A percentile compares a stretch with the other conserved stretches of the same genome.
These are phyloP conservation scores for Podila clonocystis DNA, from an alignment of 192 early-diverging fungal species.

Conservation along the genomic window DNA sequence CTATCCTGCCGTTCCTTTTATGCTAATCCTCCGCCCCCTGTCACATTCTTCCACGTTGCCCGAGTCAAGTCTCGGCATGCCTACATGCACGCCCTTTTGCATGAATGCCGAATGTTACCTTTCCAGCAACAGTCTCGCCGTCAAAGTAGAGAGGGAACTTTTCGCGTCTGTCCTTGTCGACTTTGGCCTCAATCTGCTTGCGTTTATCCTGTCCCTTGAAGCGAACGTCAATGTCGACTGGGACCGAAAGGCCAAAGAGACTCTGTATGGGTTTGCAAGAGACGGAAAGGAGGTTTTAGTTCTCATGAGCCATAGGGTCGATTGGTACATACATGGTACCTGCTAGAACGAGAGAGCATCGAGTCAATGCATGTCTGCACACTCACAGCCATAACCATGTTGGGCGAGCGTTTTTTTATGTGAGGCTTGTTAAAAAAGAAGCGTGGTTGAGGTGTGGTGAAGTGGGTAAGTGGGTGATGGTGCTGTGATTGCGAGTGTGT, in stretches of 20 bases:
- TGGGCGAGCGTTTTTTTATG: not conserved
- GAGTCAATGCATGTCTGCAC: not conserved
- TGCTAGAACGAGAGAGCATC: not conserved
- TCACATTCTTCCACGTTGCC: too few species aligned
- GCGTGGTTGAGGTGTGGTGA: not conserved
- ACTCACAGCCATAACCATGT: slow-evolving; percentile 46
- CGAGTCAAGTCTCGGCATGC: too few species aligned
- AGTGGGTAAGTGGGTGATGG: not conserved
- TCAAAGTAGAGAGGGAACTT: slow-evolving; percentile 97
- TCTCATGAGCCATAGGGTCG: too few species aligned
- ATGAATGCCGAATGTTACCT: slow-evolving; percentile 64
- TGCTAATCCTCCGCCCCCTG: too few species aligned
- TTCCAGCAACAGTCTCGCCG: slow-evolving; percentile 93
- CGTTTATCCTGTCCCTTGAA: slow-evolving; percentile 88
- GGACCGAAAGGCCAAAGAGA: slow-evolving; percentile 84
- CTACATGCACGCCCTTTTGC: not conserved
- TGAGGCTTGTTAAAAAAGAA: not conserved
- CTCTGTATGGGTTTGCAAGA: slow-evolving; percentile 43
- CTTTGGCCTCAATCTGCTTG: slow-evolving; percentile 93
- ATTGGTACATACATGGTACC: not conserved
- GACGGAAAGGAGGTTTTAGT: not conserved
- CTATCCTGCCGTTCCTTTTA: too few species aligned
- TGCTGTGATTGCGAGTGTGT: too few species aligned
- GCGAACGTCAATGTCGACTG: slow-evolving; percentile 89
- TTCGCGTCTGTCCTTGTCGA: slow-evolving; percentile 91